Base-by-base conservation (phyloP, 768 basidiomycete species). In the Crassisporium funariophilum region DNA sequence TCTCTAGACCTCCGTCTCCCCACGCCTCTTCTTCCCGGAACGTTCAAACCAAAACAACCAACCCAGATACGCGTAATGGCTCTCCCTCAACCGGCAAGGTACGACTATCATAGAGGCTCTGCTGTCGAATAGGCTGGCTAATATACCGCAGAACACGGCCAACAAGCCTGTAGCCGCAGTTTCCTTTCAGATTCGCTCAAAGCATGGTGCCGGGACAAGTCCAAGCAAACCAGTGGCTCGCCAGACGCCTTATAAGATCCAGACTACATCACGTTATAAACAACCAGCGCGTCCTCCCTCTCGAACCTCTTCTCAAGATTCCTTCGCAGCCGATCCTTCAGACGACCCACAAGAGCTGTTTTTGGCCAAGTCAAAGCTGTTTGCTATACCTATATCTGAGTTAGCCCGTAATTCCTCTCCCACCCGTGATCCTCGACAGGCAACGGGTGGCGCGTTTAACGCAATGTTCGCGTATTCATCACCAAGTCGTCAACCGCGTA, bases 351-450 rank as follows among this genome's bases (percentile, higher is more conserved):
- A 74, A 21, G 68, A 73, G 42, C 64, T 60, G 20, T 78, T 73
- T 51, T 52, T 84, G 4, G 72, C 76, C 11, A 61, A 63, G 12
- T 64, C 75, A 3, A 77, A 75, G 50, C 70, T 75, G 41, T 83
- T 87, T 41, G 61, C 75, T 34, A 64, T 81, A 15, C 86, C 86
- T 43, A 64, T 87, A 36, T 77, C 79, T 22, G 77, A 83, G 52
- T 69, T 84, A 13, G 78, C 68, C 41, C 68, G 61, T 50, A 44
- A 38, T 24, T 41, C 54, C 21, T 39, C 49, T 29, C 27, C 49
- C 62, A 52, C 21, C 54, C 61, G 58, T 61, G 49, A 61, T 53
- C 33, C 50, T 31, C 37, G 27, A 42, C 44, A 54, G 23, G 38
- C 37, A 24, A 52, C 41, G 12, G 15, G 43, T 50, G 33, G 41